Evolutionary conservation across 2,329 filamentous ascomycete genomes (phyloP).

Genomic region (Colletotrichum chlorophyti): DNA sequence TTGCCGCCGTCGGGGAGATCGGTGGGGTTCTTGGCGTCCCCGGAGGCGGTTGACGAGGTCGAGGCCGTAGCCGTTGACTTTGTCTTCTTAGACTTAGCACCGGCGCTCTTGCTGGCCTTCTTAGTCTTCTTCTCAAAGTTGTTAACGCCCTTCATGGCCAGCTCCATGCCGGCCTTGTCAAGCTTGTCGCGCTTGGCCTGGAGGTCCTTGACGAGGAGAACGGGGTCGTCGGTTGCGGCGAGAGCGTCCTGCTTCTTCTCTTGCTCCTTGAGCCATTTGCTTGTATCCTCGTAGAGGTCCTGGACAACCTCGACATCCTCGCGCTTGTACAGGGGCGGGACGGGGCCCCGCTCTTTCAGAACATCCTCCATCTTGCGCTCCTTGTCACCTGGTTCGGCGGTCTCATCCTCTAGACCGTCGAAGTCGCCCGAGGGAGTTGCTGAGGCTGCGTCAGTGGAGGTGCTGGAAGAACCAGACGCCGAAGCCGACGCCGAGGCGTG

Average conservation of each 20-base stretch:
- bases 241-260: slow-evolving; percentile 75
- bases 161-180: slow-evolving; percentile 71
- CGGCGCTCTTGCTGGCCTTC: slow-evolving; percentile 45
- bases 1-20: slow-evolving; percentile 46
- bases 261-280: slow-evolving; percentile 78
- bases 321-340: slow-evolving; percentile 72
- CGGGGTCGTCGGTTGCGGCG: slow-evolving; percentile 73
- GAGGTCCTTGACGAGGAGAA: slow-evolving; percentile 76
- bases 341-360: slow-evolving; percentile 54
- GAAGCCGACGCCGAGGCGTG: slow-evolving; percentile 60
- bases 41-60: slow-evolving; percentile 42
- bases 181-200: slow-evolving; percentile 73
- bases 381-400: slow-evolving; percentile 47
- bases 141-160: slow-evolving; percentile 73
- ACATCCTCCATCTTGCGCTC: slow-evolving; percentile 52
- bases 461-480: slow-evolving; percentile 51
- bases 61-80: slow-evolving; percentile 49
- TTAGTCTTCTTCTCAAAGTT: slow-evolving; percentile 57
- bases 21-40: slow-evolving; percentile 45
- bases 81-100: slow-evolving; percentile 49
- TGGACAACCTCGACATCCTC: slow-evolving; percentile 75
- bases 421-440: slow-evolving; percentile 61
- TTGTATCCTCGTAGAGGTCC: slow-evolving; percentile 65
- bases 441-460: slow-evolving; percentile 45
- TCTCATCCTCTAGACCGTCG: slow-evolving; percentile 84